Evolutionary conservation across 2,329 filamentous ascomycete genomes (phyloP).

Genomic region (Cladosporium sp.): DNA sequence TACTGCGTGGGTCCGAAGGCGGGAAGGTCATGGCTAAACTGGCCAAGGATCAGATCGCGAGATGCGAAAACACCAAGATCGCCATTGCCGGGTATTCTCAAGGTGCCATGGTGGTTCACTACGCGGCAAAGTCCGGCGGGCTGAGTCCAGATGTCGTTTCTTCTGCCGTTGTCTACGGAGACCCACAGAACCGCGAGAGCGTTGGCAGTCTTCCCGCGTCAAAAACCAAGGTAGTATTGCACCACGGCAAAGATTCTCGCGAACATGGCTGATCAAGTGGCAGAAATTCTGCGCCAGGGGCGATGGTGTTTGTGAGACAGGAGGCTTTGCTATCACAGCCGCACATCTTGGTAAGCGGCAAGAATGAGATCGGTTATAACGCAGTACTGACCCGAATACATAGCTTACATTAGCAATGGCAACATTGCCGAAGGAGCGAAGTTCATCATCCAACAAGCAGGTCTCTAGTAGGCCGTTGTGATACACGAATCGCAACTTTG

Average conservation of each 20-base stretch:
- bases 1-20: conserved; percentile 24
- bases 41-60: conserved; percentile 24
- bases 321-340: conserved; percentile 20
- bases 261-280: background rate
- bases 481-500: background rate
- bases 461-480: background rate
- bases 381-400: too few species aligned
- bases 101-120: conserved; percentile 29
- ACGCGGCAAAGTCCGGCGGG: conserved; percentile 24
- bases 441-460: background rate
- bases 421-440: background rate
- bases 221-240: conserved; percentile 17
- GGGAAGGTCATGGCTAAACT: conserved; percentile 27
- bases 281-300: conserved; percentile 16
- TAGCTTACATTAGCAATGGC: background rate
- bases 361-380: background rate
- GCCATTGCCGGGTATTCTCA: conserved; percentile 32
- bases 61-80: conserved; percentile 32
- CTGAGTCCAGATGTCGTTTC: conserved; percentile 17
- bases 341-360: background rate
- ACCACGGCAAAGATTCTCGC: background rate
- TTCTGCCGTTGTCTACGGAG: conserved; percentile 35
- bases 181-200: conserved; percentile 29
- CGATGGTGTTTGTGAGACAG: conserved; percentile 31
- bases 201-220: conserved; percentile 26